These are phyloP conservation scores for Pythium sukuiense DNA, from an alignment of 352 stramenopile species.

Conservation along the genomic window DNA sequence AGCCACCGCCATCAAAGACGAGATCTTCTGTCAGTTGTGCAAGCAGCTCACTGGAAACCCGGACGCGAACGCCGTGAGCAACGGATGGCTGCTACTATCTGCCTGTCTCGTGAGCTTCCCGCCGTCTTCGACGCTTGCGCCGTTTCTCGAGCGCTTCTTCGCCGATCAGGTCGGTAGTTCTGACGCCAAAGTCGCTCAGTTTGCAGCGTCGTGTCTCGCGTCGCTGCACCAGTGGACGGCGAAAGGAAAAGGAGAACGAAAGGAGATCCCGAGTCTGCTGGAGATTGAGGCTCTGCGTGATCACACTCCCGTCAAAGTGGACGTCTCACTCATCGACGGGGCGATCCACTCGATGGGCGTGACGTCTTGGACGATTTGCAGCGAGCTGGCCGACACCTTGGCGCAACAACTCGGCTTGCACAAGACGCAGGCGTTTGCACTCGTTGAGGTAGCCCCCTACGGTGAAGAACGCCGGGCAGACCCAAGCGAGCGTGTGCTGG, in stretches of 20 bases:
- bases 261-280: constrained; percentile 55
- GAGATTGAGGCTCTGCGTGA: constrained; percentile 61
- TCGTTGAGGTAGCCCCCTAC: constrained; percentile 56
- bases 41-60: constrained; percentile 77
- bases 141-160: constrained; percentile 59
- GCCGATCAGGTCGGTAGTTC: constrained; percentile 32
- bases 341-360: constrained; percentile 40
- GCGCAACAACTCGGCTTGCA: constrained; percentile 42
- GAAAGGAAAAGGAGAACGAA: constrained; percentile 43
- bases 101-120: constrained; percentile 67
- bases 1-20: constrained; percentile 62
- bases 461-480: constrained; percentile 61
- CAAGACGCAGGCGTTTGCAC: constrained; percentile 47
- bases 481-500: constrained; percentile 64
- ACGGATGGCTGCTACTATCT: constrained; percentile 72
- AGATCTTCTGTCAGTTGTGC: constrained; percentile 81
- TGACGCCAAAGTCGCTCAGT: constrained; percentile 36
- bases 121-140: constrained; percentile 42
- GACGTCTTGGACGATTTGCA: constrained; percentile 62
- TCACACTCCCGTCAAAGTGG: constrained; percentile 42
- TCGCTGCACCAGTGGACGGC: constrained; percentile 38
- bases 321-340: constrained; percentile 50
- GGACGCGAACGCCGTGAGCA: constrained; percentile 50
- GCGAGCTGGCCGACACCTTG: constrained; percentile 43
- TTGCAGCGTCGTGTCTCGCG: constrained; percentile 42